Conservation (phyloP, 2,329 filamentous ascomycete species). For the Alternaria gansuensis region DNA sequence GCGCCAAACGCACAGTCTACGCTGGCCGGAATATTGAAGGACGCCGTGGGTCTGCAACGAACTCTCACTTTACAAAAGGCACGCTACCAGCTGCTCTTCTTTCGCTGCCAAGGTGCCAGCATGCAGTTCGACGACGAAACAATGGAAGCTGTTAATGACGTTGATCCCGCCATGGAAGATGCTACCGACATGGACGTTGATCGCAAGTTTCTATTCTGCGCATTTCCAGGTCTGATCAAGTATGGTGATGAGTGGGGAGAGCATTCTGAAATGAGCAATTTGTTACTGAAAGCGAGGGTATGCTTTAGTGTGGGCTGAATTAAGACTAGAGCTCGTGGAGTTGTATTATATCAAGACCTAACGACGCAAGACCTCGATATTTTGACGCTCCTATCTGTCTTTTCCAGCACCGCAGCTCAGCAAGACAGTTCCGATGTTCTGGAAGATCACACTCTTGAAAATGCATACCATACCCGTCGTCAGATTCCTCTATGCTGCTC, state of each 20-base stretch:
- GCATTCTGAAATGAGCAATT: slow-evolving; percentile 36
- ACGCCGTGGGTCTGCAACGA: slow-evolving; percentile 40
- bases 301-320: slow-evolving; percentile 31
- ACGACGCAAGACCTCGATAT: neutral
- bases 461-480: neutral
- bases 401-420: too few species aligned
- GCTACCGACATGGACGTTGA: slow-evolving; percentile 26
- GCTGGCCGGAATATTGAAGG: slow-evolving; percentile 35
- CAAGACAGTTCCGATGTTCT: neutral
- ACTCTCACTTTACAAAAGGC: slow-evolving; percentile 45
- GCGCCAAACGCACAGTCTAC: slow-evolving; percentile 28
- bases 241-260: slow-evolving; percentile 42
- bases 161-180: slow-evolving; percentile 38
- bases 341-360: neutral
- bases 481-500: neutral
- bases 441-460: neutral
- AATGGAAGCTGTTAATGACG: slow-evolving; percentile 48
- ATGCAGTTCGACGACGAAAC: slow-evolving; percentile 33
- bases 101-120: slow-evolving; percentile 20
- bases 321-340: neutral
- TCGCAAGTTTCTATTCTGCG: slow-evolving; percentile 41
- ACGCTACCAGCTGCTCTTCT: slow-evolving; percentile 40
- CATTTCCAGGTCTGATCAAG: slow-evolving; percentile 48
- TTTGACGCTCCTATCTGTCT: too few species aligned
- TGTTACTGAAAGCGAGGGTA: slow-evolving; percentile 46